These are phyloP conservation scores for Plasmodium knowlesi DNA, from an alignment of 169 alveolate genomes.

Conservation along the genomic window DNA sequence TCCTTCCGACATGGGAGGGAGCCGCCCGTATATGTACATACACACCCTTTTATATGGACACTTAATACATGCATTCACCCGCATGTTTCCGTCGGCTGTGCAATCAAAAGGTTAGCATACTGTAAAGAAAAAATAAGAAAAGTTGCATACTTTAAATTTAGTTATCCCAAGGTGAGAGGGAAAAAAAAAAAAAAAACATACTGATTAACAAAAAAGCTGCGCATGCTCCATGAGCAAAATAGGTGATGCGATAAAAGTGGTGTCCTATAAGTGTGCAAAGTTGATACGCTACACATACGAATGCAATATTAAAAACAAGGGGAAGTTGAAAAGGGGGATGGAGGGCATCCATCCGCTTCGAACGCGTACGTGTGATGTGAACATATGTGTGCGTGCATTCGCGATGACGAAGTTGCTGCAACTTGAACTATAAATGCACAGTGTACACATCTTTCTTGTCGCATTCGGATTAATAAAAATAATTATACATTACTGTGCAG, in stretches of 20 bases:
- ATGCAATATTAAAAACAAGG: neutral
- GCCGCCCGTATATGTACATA: neutral
- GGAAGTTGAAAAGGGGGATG: neutral
- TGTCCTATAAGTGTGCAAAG: neutral
- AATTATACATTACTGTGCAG: conserved; percentile 79
- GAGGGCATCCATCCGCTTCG: neutral
- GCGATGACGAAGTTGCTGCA: neutral
- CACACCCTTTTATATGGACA: neutral
- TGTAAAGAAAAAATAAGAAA: neutral
- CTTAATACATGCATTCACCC: neutral
- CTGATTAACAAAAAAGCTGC: conserved; percentile 68
- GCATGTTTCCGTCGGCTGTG: neutral
- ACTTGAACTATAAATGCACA: neutral
- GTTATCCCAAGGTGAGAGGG: neutral
- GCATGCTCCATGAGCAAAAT: conserved; percentile 78
- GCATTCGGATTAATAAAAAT: conserved; percentile 77
- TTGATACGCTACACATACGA: neutral
- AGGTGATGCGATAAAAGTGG: neutral
- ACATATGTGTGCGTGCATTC: neutral
- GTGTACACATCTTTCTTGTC: conserved; percentile 57
- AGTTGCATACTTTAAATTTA: neutral
- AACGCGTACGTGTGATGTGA: neutral
- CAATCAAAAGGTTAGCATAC: neutral
- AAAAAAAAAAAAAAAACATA: neutral
- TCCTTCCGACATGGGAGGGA: neutral